Percentiles rank a stretch among this genome's conserved stretches.
phyloP scores from a whole-genome alignment of 1,284 basidiomycete species.

The Ceratobasidium sp. region DNA sequence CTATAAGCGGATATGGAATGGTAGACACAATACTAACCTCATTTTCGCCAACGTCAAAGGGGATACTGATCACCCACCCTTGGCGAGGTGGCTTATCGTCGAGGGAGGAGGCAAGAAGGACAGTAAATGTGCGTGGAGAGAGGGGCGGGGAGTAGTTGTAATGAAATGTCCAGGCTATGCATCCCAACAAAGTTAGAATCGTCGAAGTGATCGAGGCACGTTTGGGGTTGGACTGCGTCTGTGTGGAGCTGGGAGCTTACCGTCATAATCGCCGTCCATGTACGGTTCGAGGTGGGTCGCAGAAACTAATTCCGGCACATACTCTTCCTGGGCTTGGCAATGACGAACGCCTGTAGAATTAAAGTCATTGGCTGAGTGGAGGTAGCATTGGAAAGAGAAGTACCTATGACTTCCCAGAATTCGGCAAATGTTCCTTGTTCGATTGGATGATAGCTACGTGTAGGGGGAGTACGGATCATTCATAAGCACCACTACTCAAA shows the following conservation, averaged over 20 bases:
- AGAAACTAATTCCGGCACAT: constrained; percentile 24
- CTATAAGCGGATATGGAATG: not conserved
- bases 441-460: constrained; percentile 11
- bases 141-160: constrained; percentile 74
- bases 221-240: not conserved
- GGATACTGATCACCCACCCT: constrained; percentile 65
- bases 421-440: constrained; percentile 33
- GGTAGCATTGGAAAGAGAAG: not conserved
- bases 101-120: constrained; percentile 63
- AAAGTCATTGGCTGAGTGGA: not conserved
- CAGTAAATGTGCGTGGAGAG: constrained; percentile 76
- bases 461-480: not conserved
- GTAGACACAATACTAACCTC: too few relatives aligned
- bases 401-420: constrained; percentile 34
- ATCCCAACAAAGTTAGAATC: too few relatives aligned
- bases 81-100: constrained; percentile 52
- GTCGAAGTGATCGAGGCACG: not conserved
- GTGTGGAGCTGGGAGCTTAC: not conserved
- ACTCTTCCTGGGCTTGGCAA: constrained; percentile 26
- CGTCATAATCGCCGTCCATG: constrained; percentile 24
- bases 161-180: constrained; percentile 68
- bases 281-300: constrained; percentile 33
- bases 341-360: constrained; percentile 13
- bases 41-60: constrained; percentile 57
- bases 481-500: not conserved